These are phyloP conservation scores for Backusella tarrabulga DNA, from an alignment of 192 early-diverging fungal species.

Conservation along the genomic window DNA sequence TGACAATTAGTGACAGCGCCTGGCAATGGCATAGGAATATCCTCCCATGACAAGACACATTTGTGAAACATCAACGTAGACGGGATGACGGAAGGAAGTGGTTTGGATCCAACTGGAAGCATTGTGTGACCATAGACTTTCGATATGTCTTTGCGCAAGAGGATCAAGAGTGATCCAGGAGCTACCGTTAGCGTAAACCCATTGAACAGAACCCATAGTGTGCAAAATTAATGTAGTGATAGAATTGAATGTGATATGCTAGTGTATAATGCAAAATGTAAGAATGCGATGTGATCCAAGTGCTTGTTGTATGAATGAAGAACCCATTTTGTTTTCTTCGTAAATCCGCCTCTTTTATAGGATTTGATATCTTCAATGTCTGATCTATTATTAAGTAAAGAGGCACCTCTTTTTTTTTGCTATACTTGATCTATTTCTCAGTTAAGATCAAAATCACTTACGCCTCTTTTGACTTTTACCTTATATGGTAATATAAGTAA, in stretches of 20 bases:
- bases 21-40: background rate
- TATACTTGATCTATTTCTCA: background rate
- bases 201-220: background rate
- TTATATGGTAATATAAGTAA: background rate
- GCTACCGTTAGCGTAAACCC: conserved; percentile 10
- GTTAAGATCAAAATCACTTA: background rate
- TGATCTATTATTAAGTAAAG: background rate
- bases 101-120: background rate
- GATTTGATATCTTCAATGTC: background rate
- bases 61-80: background rate
- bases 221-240: background rate
- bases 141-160: background rate
- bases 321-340: background rate
- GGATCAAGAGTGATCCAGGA: background rate
- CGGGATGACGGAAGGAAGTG: background rate
- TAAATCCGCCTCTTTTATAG: background rate
- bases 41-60: background rate
- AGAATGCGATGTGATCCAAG: background rate
- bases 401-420: background rate
- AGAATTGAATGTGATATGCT: background rate
- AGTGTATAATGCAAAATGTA: background rate
- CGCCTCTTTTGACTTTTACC: background rate
- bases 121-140: background rate
- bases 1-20: background rate
- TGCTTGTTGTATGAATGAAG: background rate